A percentile compares a stretch with the other conserved stretches of the same genome.
phyloP scores from a whole-genome alignment of 495 filamentous ascomycete genomes.

The Lepraria neglecta region DNA sequence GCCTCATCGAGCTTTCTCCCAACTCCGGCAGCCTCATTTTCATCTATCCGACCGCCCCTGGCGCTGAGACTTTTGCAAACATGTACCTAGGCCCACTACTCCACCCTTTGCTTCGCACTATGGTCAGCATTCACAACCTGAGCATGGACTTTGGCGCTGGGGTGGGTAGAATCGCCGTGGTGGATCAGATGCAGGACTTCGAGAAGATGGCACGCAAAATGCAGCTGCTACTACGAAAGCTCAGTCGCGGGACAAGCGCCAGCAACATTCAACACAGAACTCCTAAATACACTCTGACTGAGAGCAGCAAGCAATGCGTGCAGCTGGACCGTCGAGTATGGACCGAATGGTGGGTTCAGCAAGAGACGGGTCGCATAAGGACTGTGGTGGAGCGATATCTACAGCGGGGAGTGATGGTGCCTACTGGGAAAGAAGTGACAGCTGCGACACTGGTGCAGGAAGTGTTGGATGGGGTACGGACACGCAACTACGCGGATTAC shows the following conservation, averaged over 20 bases:
- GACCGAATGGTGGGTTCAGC: conserved; percentile 66
- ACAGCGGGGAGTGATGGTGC: conserved; percentile 44
- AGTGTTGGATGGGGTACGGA: conserved; percentile 56
- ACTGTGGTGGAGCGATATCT: conserved; percentile 54
- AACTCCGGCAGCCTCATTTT: conserved; percentile 57
- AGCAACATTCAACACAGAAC: conserved; percentile 31
- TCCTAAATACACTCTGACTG: conserved; percentile 44
- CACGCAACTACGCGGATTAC: conserved; percentile 41
- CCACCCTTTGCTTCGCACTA: conserved; percentile 59
- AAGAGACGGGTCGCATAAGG: conserved; percentile 61
- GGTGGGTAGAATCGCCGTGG: conserved; percentile 53
- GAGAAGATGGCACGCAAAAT: conserved; percentile 49
- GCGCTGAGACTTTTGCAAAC: conserved; percentile 56
- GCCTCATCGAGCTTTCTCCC: conserved; percentile 56
- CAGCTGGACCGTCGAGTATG: conserved; percentile 53
- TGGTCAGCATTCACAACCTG: conserved; percentile 58
- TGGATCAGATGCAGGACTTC: conserved; percentile 53
- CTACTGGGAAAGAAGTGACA: conserved; percentile 39
- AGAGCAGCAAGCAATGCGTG: conserved; percentile 49
- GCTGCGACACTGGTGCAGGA: conserved; percentile 54
- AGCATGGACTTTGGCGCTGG: conserved; percentile 52
- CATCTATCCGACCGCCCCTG: conserved; percentile 61
- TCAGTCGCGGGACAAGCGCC: conserved; percentile 33
- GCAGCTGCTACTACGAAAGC: conserved; percentile 39
- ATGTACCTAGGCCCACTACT: conserved; percentile 62